phyloP scores from a whole-genome alignment of 176 grass and related monocot genomes.

The Metroxylon sagu region DNA sequence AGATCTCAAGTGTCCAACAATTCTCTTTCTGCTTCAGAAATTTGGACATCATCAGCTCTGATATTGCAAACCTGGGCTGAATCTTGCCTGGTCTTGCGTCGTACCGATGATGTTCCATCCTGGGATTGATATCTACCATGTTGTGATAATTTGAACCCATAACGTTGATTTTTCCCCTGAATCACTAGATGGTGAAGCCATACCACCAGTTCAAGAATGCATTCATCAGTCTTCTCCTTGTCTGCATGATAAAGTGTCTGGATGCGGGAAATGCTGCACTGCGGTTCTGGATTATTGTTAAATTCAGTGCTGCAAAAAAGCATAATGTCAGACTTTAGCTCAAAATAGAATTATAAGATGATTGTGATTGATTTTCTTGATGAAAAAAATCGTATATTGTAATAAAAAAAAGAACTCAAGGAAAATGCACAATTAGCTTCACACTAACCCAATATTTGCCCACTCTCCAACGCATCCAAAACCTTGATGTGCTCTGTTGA shows the following conservation, averaged over 20 bases:
- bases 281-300: constrained; percentile 16
- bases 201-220: constrained; percentile 62
- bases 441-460: constrained; percentile 63
- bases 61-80: no score
- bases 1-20: no score
- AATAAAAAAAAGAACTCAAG: background rate
- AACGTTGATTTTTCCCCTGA: no score
- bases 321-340: constrained; percentile 1
- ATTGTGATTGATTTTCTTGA: background rate
- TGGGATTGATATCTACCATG: no score
- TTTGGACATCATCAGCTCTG: no score
- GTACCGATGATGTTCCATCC: no score
- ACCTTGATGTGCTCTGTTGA: constrained; percentile 40
- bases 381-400: background rate
- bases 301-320: constrained; percentile 34
- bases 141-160: no score
- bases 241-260: constrained; percentile 72
- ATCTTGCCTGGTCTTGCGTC: no score
- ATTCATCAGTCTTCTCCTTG: constrained; percentile 44
- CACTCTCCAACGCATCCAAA: constrained; percentile 72
- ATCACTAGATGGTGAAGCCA: constrained; percentile 54
- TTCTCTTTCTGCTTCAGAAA: no score
- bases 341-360: background rate
- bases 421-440: background rate
- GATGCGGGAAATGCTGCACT: constrained; percentile 40